Evolutionary conservation across 495 filamentous ascomycete species (phyloP).

Genomic region (Penicillium parvum): DNA sequence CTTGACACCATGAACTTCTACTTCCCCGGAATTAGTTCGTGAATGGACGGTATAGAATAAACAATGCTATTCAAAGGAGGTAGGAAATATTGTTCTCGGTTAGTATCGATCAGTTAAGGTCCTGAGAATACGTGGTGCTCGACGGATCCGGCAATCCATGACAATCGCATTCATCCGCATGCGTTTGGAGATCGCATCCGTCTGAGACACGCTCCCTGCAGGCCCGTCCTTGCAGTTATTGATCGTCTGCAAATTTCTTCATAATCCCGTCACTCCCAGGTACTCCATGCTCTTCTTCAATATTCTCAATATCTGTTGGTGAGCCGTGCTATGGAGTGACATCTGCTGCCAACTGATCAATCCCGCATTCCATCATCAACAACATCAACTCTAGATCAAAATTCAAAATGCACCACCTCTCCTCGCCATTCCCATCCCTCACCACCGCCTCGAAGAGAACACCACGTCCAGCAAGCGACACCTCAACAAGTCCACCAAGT

Average conservation of each 20-base stretch:
- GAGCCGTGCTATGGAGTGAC: neutral
- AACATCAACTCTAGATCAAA: neutral
- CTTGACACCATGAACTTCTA: neutral
- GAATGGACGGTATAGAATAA: no score
- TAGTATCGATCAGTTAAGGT: no score
- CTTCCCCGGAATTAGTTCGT: neutral
- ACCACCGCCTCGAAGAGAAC: conserved; percentile 1
- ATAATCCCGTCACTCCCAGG: neutral
- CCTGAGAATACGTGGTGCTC: neutral
- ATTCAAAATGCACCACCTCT: conserved; percentile 15
- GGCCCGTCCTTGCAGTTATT: conserved; percentile 22
- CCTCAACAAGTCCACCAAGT: conserved; percentile 16
- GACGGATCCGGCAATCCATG: conserved; percentile 14
- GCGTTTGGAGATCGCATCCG: conserved; percentile 9
- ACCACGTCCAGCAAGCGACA: conserved; percentile 11
- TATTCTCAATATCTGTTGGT: no score
- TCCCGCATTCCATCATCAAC: conserved; percentile 7
- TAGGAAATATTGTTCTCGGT: neutral
- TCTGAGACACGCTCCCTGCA: conserved; percentile 19
- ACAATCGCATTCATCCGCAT: conserved; percentile 22
- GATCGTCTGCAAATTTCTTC: neutral
- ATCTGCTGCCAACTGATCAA: neutral
- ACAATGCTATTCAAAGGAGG: no score
- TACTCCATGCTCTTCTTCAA: no score
- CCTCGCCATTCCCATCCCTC: conserved; percentile 18